Conservation (phyloP, 345 rosid genomes). For the Turritis glabra region DNA sequence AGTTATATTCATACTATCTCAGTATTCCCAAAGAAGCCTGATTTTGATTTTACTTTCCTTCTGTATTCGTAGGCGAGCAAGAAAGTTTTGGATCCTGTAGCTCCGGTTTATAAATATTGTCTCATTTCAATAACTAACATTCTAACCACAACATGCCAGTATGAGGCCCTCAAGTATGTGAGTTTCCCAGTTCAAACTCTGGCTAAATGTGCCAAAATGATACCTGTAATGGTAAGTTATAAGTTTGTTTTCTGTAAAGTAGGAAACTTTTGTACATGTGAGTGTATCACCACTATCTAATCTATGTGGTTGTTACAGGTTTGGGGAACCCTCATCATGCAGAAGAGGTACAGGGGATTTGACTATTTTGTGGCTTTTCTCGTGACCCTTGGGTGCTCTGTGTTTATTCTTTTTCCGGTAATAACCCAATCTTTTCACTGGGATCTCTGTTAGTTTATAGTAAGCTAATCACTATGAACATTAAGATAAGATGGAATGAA, state of each 20-base stretch:
- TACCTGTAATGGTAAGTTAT: constrained; percentile 86
- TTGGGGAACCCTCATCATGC: constrained; percentile 95
- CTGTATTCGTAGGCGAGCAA: constrained; percentile 61
- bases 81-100: constrained; percentile 84
- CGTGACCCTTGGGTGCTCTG: constrained; percentile 88
- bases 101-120: constrained; percentile 85
- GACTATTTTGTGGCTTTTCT: constrained; percentile 86
- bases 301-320: constrained; percentile 42
- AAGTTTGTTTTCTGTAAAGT: background rate
- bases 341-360: constrained; percentile 77
- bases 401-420: constrained; percentile 92
- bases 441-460: background rate
- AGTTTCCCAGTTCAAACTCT: constrained; percentile 95
- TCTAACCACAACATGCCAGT: constrained; percentile 91
- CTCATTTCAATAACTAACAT: constrained; percentile 77
- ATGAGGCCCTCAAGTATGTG: constrained; percentile 98
- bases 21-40: background rate
- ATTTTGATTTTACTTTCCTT: background rate
- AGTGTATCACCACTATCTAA: background rate
- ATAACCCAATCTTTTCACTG: background rate
- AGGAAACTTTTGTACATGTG: background rate
- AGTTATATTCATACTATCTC: background rate
- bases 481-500: background rate
- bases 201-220: constrained; percentile 98
- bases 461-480: background rate